Conservation (phyloP, 805 yeast genomes). For the Ogataea populi-albae region DNA sequence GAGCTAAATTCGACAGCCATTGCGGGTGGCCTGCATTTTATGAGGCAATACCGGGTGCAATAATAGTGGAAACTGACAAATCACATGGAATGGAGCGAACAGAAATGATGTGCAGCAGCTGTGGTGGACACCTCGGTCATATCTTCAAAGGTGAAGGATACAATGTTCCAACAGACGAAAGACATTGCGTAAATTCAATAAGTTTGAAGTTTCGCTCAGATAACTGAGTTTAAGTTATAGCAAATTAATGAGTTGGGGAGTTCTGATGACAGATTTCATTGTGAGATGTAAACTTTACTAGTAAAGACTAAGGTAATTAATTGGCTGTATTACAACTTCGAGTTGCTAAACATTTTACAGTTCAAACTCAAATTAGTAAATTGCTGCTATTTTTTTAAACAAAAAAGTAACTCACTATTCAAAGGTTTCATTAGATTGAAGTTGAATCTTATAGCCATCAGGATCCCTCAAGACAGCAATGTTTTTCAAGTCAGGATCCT, state of each 20-base stretch:
- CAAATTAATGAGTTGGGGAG: not conserved
- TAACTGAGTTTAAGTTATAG: no score
- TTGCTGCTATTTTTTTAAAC: not conserved
- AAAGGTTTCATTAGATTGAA: conserved; percentile 35
- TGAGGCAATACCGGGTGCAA: conserved; percentile 80
- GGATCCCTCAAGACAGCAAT: conserved; percentile 84
- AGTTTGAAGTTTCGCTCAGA: conserved; percentile 57
- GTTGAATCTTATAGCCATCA: conserved; percentile 83
- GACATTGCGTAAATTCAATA: conserved; percentile 93
- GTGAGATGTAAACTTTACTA: not conserved
- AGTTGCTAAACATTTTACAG: conserved; percentile 9
- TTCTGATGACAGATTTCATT: not conserved
- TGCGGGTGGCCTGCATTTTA: conserved; percentile 99
- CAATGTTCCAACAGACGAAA: conserved; percentile 77
- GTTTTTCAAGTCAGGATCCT: conserved; percentile 50
- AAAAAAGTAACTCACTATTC: conserved; percentile 24
- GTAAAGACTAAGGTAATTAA: not conserved
- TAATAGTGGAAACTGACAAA: conserved; percentile 57
- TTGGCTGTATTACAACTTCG: conserved; percentile 10
- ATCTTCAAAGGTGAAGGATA: conserved; percentile 93
- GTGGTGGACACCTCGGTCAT: conserved; percentile 97
- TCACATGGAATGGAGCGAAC: conserved; percentile 77
- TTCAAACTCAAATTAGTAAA: conserved; percentile 1
- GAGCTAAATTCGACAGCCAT: conserved; percentile 81
- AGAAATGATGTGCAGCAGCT: conserved; percentile 83